Evolutionary conservation across 139 green algal genomes (phyloP).

Genomic region (Closterium sp.): DNA sequence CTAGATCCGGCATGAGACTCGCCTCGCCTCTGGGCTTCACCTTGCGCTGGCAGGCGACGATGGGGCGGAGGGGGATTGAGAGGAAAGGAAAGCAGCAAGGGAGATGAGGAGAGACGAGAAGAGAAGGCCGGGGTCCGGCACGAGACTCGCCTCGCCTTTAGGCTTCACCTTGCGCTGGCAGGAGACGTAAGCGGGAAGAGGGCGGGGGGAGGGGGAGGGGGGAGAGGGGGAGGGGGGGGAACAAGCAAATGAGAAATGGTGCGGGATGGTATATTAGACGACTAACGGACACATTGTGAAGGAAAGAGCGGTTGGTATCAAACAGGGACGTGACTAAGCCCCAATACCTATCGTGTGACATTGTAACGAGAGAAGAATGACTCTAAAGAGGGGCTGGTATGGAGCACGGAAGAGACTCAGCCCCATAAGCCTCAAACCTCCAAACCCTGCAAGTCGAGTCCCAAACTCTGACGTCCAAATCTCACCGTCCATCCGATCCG

Average conservation of each 20-base stretch:
- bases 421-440: background rate
- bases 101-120: background rate
- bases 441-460: background rate
- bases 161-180: background rate
- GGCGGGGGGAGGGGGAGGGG: background rate
- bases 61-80: background rate
- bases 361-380: too few species aligned
- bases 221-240: background rate
- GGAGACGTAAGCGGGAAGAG: background rate
- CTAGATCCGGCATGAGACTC: background rate
- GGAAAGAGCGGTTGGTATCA: too few species aligned
- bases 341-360: too few species aligned
- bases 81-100: background rate
- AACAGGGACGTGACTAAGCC: too few species aligned
- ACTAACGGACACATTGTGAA: too few species aligned
- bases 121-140: background rate
- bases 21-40: background rate
- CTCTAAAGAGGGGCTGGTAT: too few species aligned
- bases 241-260: background rate
- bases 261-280: too few species aligned
- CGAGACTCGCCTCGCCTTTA: background rate
- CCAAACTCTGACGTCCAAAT: background rate
- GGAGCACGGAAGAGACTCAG: background rate
- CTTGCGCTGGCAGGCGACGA: background rate
- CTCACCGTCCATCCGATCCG: slow-evolving; percentile 18